Base-by-base conservation (phyloP, 176 grass and related monocot genomes). In the Phoenix roebelenii region DNA sequence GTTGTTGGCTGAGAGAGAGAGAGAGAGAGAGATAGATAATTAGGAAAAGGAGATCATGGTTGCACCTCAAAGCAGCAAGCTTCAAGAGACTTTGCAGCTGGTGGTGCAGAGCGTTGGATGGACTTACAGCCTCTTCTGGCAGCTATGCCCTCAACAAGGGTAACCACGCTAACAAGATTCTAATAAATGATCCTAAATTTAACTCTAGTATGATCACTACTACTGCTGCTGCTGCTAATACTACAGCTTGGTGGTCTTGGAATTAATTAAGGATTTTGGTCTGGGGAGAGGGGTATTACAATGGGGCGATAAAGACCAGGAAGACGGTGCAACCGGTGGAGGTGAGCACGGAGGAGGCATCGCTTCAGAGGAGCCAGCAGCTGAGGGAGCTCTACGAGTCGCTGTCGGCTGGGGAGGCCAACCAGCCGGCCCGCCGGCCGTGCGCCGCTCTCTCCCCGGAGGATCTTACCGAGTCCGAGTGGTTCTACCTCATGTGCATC, bases 401-500 rank as follows among this genome's bases (percentile, higher is more conserved):
- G 55, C 81, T 97, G 14, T 72, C 71, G 3, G 32, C 64, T 53
- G 68, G 83, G 57, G 75, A 82, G 60, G 7, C 68, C 50, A 48
- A 50, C 48, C 17, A 62, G 15, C 57, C 59, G n/a, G 44, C 71
- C 6, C 61, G 86, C 49, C 75, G 86, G 15, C 83, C 83, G 2
- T 67, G 72, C n/a, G 92, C 83, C 16, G 60, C 92, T 2, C 78
- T 97, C 72, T 83, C 87, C 58, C 92, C 92, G 52, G 92, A 97
- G 79, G 92, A 97, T 59, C 73, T 97, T 22, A 82, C 87, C 22
- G 92, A 91, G 69, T 82, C 87, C 16, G 92, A 97, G 59, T 97
- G 92, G 92, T 97, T 91, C 76, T 97, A 83, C 72, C 92, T 97
- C 70, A 88, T 97, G 87, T 97, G 65, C 20, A 72, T 89, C 23